Conservation (phyloP, 306 rosid genomes). For the Begonia masoniana region DNA sequence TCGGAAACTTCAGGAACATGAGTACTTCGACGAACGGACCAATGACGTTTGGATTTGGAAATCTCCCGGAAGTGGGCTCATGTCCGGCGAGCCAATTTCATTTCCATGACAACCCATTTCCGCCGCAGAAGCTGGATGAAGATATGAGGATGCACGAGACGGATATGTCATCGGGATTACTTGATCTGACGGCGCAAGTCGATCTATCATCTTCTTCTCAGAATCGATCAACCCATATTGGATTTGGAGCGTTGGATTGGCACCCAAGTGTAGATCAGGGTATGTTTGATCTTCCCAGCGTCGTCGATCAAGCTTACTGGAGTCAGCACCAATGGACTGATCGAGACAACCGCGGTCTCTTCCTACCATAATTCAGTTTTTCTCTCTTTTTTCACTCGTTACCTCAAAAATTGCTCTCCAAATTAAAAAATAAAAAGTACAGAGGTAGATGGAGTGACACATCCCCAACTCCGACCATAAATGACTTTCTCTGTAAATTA, state of each 20-base stretch:
- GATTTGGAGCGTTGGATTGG: background rate
- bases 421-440: no score
- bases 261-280: slow-evolving; percentile 9
- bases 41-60: slow-evolving; percentile 22
- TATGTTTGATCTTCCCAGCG: background rate
- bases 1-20: slow-evolving; percentile 55
- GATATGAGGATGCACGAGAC: slow-evolving; percentile 28
- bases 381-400: background rate
- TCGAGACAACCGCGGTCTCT: slow-evolving; percentile 1
- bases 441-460: no score
- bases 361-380: background rate
- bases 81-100: slow-evolving; percentile 23
- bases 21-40: background rate
- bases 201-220: slow-evolving; percentile 39
- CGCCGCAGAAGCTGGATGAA: slow-evolving; percentile 21
- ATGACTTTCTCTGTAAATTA: no score
- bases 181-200: slow-evolving; percentile 37
- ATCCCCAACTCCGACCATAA: no score
- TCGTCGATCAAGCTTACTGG: background rate
- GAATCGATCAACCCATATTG: slow-evolving; percentile 21
- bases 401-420: background rate
- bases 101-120: slow-evolving; percentile 21
- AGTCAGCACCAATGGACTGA: background rate
- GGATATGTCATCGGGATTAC: slow-evolving; percentile 30
- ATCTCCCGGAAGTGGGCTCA: slow-evolving; percentile 35